Conservation (phyloP, 2,329 filamentous ascomycete species). For the Lachnellula suecica region DNA sequence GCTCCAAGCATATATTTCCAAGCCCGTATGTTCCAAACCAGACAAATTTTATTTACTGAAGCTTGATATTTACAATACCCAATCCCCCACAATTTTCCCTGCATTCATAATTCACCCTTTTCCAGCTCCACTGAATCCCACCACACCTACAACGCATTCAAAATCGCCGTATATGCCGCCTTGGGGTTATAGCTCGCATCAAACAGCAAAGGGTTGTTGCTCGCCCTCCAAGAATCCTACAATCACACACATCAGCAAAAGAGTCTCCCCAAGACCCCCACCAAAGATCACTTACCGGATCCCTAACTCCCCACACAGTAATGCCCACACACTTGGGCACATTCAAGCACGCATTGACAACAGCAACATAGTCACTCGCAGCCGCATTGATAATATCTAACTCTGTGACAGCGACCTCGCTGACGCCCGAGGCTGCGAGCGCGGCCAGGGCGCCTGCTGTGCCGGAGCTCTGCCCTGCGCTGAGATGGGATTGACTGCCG, state of each 20-base stretch:
- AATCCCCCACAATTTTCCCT: background rate
- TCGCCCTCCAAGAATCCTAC: constrained; percentile 33
- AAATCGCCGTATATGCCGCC: constrained; percentile 47
- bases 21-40: too few species aligned
- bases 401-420: constrained; percentile 61
- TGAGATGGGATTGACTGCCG: constrained; percentile 36
- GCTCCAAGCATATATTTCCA: too few species aligned
- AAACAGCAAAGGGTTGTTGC: constrained; percentile 52
- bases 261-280: too few species aligned
- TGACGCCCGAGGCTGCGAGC: constrained; percentile 46
- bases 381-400: constrained; percentile 49
- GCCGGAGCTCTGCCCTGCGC: constrained; percentile 7
- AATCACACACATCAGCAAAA: background rate
- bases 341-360: constrained; percentile 14
- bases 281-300: constrained; percentile 11
- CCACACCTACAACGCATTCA: constrained; percentile 15
- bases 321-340: constrained; percentile 15
- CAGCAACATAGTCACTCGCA: constrained; percentile 28
- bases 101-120: background rate
- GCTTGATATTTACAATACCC: background rate
- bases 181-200: constrained; percentile 52
- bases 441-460: constrained; percentile 15
- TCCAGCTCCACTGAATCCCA: background rate
- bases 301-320: constrained; percentile 14
- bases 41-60: too few species aligned